Evolutionary conservation across 208 protist species (phyloP).

Genomic region (Trypanosoma brucei): DNA sequence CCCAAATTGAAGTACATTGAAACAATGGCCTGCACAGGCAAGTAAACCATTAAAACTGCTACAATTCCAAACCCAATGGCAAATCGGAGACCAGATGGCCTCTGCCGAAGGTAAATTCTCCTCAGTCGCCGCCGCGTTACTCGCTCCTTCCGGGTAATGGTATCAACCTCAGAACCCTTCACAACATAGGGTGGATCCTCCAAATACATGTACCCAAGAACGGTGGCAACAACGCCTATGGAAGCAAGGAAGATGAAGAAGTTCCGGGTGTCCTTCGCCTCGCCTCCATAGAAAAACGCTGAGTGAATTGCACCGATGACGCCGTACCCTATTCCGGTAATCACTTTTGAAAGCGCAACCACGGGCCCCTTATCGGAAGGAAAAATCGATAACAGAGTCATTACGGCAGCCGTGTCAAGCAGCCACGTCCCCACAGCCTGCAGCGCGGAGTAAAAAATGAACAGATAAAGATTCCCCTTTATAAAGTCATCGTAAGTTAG

Average conservation of each 20-base stretch:
- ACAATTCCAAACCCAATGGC: constrained; percentile 54
- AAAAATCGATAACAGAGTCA: constrained; percentile 80
- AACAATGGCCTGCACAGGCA: constrained; percentile 48
- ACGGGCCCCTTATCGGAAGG: constrained; percentile 74
- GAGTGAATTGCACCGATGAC: constrained; percentile 65
- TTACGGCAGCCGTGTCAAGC: constrained; percentile 67
- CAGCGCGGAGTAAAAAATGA: constrained; percentile 48
- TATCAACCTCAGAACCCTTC: constrained; percentile 45
- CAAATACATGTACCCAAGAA: constrained; percentile 54
- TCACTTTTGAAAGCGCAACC: constrained; percentile 83
- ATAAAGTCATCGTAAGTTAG: constrained; percentile 57
- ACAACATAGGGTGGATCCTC: constrained; percentile 69
- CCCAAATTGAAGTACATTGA: constrained; percentile 33
- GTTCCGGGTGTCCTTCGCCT: constrained; percentile 30
- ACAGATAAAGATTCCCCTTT: constrained; percentile 41
- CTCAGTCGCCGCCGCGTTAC: constrained; percentile 32
- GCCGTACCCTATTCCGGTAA: constrained; percentile 79
- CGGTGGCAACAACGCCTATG: constrained; percentile 26
- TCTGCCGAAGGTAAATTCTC: constrained; percentile 52
- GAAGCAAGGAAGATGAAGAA: constrained; percentile 67
- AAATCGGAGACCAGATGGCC: constrained; percentile 59
- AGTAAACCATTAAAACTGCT: constrained; percentile 45
- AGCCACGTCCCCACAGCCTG: constrained; percentile 46
- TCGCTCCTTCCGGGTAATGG: constrained; percentile 35
- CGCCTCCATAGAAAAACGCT: constrained; percentile 50